Evolutionary conservation across 345 rosid species (phyloP).

Genomic region (Ceriops decandra): DNA sequence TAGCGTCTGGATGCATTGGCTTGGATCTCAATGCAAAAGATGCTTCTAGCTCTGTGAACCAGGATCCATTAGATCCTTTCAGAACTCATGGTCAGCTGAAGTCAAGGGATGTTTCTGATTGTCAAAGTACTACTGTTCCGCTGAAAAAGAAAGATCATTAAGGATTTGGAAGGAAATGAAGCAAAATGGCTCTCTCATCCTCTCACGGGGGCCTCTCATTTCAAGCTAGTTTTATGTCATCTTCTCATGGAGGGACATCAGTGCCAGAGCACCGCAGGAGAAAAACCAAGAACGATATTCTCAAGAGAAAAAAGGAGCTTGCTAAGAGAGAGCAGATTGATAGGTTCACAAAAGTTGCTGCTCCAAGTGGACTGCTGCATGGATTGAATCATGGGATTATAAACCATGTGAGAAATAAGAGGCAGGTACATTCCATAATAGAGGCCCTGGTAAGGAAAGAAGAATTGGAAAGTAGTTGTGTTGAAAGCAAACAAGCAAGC

Average conservation of each 20-base stretch:
- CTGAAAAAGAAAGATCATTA: constrained; percentile 55
- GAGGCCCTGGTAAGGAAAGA: constrained; percentile 69
- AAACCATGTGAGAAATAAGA: constrained; percentile 78
- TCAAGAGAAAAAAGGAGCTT: constrained; percentile 61
- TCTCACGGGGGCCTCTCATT: constrained; percentile 56
- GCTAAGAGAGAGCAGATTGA: constrained; percentile 76
- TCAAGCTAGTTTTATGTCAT: constrained; percentile 34
- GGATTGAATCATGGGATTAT: constrained; percentile 89
- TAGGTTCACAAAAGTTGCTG: constrained; percentile 76
- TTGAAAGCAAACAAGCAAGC: constrained; percentile 26
- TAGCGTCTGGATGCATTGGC: constrained; percentile 28
- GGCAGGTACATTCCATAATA: constrained; percentile 87
- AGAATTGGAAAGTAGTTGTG: constrained; percentile 27
- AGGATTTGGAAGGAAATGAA: constrained; percentile 84
- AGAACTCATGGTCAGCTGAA: constrained; percentile 32
- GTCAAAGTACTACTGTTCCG: constrained; percentile 60
- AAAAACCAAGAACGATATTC: constrained; percentile 49
- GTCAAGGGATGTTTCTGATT: constrained; percentile 53
- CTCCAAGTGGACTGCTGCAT: constrained; percentile 86
- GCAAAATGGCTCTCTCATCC: constrained; percentile 72
- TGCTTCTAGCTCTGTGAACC: constrained; percentile 47
- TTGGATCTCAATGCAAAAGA: constrained; percentile 57
- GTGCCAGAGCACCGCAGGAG: constrained; percentile 66
- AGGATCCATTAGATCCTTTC: constrained; percentile 27
- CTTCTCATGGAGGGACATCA: constrained; percentile 52